Percentiles rank a stretch among this genome's conserved stretches.
These are phyloP conservation scores for Astrocystis sublimbata DNA, from an alignment of 495 filamentous ascomycete species.

Conservation along the genomic window DNA sequence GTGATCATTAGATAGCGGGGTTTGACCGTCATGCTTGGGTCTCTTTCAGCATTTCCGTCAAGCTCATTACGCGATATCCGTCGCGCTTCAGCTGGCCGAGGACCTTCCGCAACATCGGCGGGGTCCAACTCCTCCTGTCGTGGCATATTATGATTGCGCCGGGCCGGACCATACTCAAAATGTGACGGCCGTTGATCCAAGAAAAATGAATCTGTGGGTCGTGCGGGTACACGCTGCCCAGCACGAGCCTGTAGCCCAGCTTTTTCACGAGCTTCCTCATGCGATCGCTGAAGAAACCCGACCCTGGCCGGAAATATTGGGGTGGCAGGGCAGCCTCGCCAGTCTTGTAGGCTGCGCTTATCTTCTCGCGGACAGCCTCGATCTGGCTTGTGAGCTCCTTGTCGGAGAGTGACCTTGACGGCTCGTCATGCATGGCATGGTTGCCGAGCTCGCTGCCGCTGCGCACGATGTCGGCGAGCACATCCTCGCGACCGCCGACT, in stretches of 20 bases:
- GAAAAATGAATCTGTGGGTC: slow-evolving; percentile 73
- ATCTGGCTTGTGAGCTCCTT: slow-evolving; percentile 48
- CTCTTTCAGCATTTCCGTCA: slow-evolving; percentile 62
- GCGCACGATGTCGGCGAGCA: slow-evolving; percentile 61
- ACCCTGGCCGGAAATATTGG: slow-evolving; percentile 76
- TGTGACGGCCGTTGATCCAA: slow-evolving; percentile 73
- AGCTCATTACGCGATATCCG: slow-evolving; percentile 67
- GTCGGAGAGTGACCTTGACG: slow-evolving; percentile 51
- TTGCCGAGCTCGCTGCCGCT: slow-evolving; percentile 74
- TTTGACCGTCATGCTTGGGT: slow-evolving; percentile 12
- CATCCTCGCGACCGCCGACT: slow-evolving; percentile 59
- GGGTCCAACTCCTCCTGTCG: slow-evolving; percentile 77
- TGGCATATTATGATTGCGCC: slow-evolving; percentile 82
- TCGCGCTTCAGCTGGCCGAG: slow-evolving; percentile 66
- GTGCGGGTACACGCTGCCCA: slow-evolving; percentile 84
- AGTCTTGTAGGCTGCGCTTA: slow-evolving; percentile 54
- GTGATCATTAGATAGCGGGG: background rate
- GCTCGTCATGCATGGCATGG: slow-evolving; percentile 84
- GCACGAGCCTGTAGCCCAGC: slow-evolving; percentile 65
- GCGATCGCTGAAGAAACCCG: slow-evolving; percentile 70
- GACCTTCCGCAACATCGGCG: slow-evolving; percentile 69
- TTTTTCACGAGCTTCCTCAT: slow-evolving; percentile 59
- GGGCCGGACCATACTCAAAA: slow-evolving; percentile 72
- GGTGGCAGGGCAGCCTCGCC: slow-evolving; percentile 40
- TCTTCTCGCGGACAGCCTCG: slow-evolving; percentile 45